A percentile compares a stretch with the other conserved stretches of the same genome.
Conservation (phyloP, 306 rosid species). For the cucumber (Cucumis sativus) region DNA sequence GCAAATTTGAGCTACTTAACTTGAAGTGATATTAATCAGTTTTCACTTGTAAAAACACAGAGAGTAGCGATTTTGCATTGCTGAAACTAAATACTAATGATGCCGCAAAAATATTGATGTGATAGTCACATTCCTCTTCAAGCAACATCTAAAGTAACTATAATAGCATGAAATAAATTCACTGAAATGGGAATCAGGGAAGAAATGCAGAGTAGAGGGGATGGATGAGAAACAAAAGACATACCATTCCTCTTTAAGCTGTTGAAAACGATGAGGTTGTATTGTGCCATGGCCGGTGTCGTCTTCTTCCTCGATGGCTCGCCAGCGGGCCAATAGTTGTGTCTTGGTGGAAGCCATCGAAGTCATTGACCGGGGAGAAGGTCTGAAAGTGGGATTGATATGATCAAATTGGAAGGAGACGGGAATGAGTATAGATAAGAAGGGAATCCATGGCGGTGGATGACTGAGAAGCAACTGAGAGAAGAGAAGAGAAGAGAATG, state of each 20-base stretch:
- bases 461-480: background rate
- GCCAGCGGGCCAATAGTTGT: conserved; percentile 65
- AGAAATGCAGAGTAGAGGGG: background rate
- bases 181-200: background rate
- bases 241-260: conserved; percentile 64
- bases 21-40: background rate
- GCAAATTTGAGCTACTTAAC: background rate
- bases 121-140: background rate
- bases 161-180: background rate
- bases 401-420: background rate
- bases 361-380: conserved; percentile 20
- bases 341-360: conserved; percentile 24
- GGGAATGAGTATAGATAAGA: background rate
- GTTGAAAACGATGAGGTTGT: conserved; percentile 36
- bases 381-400: background rate
- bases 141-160: background rate
- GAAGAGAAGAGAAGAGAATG: background rate
- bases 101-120: background rate
- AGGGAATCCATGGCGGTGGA: background rate
- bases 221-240: background rate
- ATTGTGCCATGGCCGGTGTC: conserved; percentile 34
- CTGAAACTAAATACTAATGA: background rate
- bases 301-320: conserved; percentile 54
- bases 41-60: background rate
- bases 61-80: background rate